Evolutionary conservation across 2,329 filamentous ascomycete genomes (phyloP), one percentile per base, ranked within the genome.

Genomic region (Alternaria burnsii): DNA sequence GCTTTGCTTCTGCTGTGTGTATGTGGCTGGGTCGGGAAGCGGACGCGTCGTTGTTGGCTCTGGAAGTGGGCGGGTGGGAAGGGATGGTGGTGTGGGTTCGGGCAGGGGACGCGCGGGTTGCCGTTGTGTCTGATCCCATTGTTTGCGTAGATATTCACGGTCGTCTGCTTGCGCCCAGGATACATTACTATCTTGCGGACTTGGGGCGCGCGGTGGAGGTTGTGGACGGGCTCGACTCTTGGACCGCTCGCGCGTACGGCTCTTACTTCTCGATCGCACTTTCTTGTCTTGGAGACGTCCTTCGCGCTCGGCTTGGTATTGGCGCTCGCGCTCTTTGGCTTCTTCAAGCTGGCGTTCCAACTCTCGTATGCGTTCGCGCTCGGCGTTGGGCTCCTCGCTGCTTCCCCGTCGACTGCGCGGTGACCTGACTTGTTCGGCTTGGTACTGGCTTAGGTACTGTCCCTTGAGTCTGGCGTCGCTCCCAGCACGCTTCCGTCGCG

Each of bases 361-460:
- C 75, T 97, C 90, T 70, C 87, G 87, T 63, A 97, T 89, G 41
- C 93, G 88, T 65, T 84, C 86, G 63, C 84, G 87, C 76, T 94
- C 87, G 3, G 82, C 78, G 24, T 81, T 82, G 61, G 79, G 85
- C 55, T 83, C 82, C 59, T 79, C 75, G 69, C 71, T 69, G 73
- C 83, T 72, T 68, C 73, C 75, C 52, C 68, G 76, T 42, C 70
- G 76, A 57, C 77, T 79, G 38, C 72, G 73, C 9, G 77, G 68
- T 28, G 73, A 74, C 51, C 67, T 70, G 9, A 72, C 77, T 74
- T 91, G 88, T 67, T 92, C 89, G 20, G 89, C 88, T 76, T 92
- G 90, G 75, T 97, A 97, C 74, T 97, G 91, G 73, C 91, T 94
- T 52, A 97, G 85, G 70, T 90, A 94, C 74, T 97, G 93, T 3